Conservation (phyloP, 306 rosid genomes). For the Cucurbita maxima region DNA sequence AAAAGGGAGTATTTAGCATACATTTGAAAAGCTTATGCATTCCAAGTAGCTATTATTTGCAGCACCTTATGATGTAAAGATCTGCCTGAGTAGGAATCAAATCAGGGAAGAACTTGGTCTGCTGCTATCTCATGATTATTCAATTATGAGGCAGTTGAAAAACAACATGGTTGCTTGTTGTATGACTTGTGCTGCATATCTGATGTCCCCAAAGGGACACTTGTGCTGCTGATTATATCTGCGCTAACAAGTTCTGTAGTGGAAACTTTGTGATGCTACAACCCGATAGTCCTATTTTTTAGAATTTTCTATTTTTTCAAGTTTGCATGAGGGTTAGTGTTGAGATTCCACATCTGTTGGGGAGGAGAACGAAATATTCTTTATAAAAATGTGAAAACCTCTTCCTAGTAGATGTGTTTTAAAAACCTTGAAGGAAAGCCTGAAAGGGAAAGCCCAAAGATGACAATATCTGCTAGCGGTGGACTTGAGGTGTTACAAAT, state of each 20-base stretch:
- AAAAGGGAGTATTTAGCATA: not conserved
- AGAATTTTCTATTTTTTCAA: not conserved
- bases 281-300: not conserved
- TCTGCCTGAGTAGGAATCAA: not conserved
- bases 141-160: not conserved
- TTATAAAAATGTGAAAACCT: no score
- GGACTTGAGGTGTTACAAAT: no score
- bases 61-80: not conserved
- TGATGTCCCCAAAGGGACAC: no score
- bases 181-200: not conserved
- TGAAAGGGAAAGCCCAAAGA: no score
- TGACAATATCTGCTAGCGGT: no score
- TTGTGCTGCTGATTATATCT: not conserved
- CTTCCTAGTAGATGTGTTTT: no score
- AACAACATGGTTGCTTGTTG: not conserved
- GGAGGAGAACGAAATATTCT: no score
- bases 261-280: not conserved
- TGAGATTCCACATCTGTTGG: not conserved
- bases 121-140: not conserved
- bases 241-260: not conserved
- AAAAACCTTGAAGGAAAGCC: no score
- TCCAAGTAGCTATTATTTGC: not conserved
- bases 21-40: not conserved
- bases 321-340: not conserved
- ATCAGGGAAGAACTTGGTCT: not conserved